These are phyloP conservation scores for Medicago truncatula DNA, from an alignment of 306 rosid species.

Conservation along the genomic window MtrunA17r5.0-ANR NC_053042.1:48825501-48826000, in stretches of 20 bases:
- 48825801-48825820: slow-evolving; percentile 96
- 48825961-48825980: slow-evolving; percentile 97
- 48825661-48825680: slow-evolving; percentile 64
- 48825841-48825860: slow-evolving; percentile 36
- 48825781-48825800: slow-evolving; percentile 94
- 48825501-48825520: slow-evolving; percentile 58
- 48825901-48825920: slow-evolving; percentile 32
- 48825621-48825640: slow-evolving; percentile 89
- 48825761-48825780: slow-evolving; percentile 98
- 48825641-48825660: slow-evolving; percentile 94
- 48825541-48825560: slow-evolving; percentile 99
- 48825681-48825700: slow-evolving; percentile 91
- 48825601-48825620: slow-evolving; percentile 83
- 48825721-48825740: slow-evolving; percentile 99
- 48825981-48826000: slow-evolving; percentile 97
- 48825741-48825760: slow-evolving; percentile 85
- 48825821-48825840: slow-evolving; percentile 77
- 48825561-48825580: slow-evolving; percentile 94
- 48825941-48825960: slow-evolving; percentile 99
- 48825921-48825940: slow-evolving; percentile 52
- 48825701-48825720: slow-evolving; percentile 95
- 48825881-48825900: slow-evolving; percentile 2
- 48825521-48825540: slow-evolving; percentile 95
- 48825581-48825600: slow-evolving; percentile 67
- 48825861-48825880: background rate